Base-by-base conservation (phyloP, 352 stramenopile genomes). In the Pythium sukuiense region DNA sequence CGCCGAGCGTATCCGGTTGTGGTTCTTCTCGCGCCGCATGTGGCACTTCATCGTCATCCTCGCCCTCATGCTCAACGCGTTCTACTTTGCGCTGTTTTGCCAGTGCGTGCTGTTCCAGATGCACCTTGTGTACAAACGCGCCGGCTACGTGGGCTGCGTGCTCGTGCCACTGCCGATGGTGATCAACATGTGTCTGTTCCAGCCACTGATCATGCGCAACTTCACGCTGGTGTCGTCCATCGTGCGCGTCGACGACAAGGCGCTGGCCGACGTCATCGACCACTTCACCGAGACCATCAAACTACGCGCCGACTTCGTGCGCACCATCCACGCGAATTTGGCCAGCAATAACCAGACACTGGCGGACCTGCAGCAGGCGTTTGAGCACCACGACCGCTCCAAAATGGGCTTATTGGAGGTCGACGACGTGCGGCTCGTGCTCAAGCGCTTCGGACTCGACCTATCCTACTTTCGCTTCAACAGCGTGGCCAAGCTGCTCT, bases 1-100 rank as follows among this genome's bases (percentile, higher is more conserved):
- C 59, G 50, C 4, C 35, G 52, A 52, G 13, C 16, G 12, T 27
- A 49, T 69, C 55, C 55, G 49, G 3, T 18, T 73, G 24, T 39
- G 20, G 20, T 69, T 48, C 39, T 73, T 73, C 67, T 73, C 67
- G 6, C 67, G 61, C 49, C 61, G 63, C 41, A 46, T 48, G 7
- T 73, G 67, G 67, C 67, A 73, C 46, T 73, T 73, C 39, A 27
- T 69, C 6, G 20, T 69, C 39, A 73, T 69, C 49, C 49, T 59
- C 13, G 55, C 61, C 18, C 50, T 73, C 26, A 69, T 73, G 67
- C 61, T 73, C 16, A 73, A 73, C 52, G 67, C 52, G 13, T 52
- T 73, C 24, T 73, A 73, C 59, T 37, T 73, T 12, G 67, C 67
- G 61, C 61, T 73, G 24, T 73, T 73, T 37, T 73, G 67, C 50